Conservation (phyloP, 2,329 filamentous ascomycete species). For the Microdochium bolleyi region DNA sequence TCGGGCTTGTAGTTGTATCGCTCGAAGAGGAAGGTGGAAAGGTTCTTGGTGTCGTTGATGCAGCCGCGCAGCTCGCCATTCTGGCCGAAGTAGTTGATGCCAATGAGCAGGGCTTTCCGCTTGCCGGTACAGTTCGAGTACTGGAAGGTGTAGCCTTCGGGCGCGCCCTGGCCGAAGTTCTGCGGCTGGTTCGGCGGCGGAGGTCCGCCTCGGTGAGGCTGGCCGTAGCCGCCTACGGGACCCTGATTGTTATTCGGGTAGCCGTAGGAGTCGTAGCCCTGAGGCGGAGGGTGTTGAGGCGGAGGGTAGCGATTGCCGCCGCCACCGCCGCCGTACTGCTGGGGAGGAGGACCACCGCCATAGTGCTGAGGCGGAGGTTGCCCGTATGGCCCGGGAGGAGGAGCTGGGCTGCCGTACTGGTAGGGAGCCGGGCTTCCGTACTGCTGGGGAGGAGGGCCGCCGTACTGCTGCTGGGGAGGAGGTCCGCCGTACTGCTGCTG, state of each 20-base stretch:
- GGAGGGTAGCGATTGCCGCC: constrained; percentile 11
- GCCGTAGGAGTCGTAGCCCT: constrained; percentile 36
- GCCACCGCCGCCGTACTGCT: not conserved
- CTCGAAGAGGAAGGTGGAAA: constrained; percentile 62
- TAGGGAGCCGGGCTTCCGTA: not conserved
- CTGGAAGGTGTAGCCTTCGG: constrained; percentile 62
- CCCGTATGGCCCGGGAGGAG: not conserved
- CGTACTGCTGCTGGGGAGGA: not conserved
- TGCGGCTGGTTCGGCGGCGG: constrained; percentile 43
- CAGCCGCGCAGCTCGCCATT: constrained; percentile 65
- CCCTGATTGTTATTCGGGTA: constrained; percentile 25
- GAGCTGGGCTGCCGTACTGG: not conserved
- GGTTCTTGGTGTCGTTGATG: constrained; percentile 75
- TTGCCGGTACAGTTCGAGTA: constrained; percentile 68
- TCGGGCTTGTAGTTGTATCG: constrained; percentile 65
- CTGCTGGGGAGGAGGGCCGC: constrained; percentile 7
- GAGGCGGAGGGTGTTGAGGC: constrained; percentile 28
- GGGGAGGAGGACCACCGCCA: not conserved
- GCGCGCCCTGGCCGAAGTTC: constrained; percentile 60
- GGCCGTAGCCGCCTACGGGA: constrained; percentile 17
- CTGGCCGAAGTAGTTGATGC: constrained; percentile 75
- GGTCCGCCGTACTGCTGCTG: not conserved
- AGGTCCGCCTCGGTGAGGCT: constrained; percentile 21
- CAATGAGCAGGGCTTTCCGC: constrained; percentile 67
- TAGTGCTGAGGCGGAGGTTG: not conserved